phyloP scores from a whole-genome alignment of 768 basidiomycete genomes.

The Phylloporus sp. region DNA sequence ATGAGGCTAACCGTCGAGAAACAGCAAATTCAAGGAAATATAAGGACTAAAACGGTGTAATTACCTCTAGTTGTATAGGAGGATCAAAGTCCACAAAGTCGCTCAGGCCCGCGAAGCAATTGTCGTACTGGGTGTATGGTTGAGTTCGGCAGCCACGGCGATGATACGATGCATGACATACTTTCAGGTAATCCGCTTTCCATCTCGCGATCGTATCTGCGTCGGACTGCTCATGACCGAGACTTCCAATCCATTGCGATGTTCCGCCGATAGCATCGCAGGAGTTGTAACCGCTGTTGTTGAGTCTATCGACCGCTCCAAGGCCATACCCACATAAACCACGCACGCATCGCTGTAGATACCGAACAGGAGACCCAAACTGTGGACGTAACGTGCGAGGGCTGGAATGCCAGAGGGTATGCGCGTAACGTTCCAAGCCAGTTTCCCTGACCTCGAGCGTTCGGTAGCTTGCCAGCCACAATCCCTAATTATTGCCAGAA shows the following conservation, averaged over 20 bases:
- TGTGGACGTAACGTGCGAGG: slow-evolving; percentile 11
- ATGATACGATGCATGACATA: neutral
- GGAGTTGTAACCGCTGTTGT: slow-evolving; percentile 6
- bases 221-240: slow-evolving; percentile 7
- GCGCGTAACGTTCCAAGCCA: slow-evolving; percentile 7
- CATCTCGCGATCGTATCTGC: slow-evolving; percentile 5
- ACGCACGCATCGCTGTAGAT: slow-evolving; percentile 15
- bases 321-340: neutral
- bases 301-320: neutral
- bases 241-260: slow-evolving; percentile 5
- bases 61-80: slow-evolving; percentile 4
- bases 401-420: slow-evolving; percentile 13
- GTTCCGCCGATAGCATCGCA: slow-evolving; percentile 1
- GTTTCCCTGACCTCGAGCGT: slow-evolving; percentile 1
- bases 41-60: neutral
- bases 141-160: neutral
- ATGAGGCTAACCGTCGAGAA: neutral
- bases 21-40: neutral
- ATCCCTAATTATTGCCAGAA: slow-evolving; percentile 3
- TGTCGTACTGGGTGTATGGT: slow-evolving; percentile 8
- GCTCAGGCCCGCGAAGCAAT: slow-evolving; percentile 10
- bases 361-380: slow-evolving; percentile 8
- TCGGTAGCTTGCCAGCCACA: slow-evolving; percentile 11
- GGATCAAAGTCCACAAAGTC: neutral
- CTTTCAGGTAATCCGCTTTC: slow-evolving; percentile 14